Evolutionary conservation across 2,329 filamentous ascomycete genomes (phyloP).

Genomic region (Penicillium fuscoglaucum): DNA sequence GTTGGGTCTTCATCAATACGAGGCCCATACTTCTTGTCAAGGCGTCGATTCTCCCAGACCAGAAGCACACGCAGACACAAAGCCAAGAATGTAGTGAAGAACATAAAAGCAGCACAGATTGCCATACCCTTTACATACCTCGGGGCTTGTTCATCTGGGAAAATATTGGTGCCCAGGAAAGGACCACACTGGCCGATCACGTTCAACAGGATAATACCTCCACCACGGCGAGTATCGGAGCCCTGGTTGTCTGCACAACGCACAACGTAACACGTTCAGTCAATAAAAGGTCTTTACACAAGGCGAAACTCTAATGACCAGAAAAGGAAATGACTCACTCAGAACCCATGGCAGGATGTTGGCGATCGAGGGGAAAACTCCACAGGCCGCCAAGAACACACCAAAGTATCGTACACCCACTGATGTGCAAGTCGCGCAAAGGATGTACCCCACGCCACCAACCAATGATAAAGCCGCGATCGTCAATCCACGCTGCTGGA

Average conservation of each 20-base stretch:
- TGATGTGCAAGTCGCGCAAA: constrained; percentile 59
- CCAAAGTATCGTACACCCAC: constrained; percentile 54
- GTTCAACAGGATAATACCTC: constrained; percentile 66
- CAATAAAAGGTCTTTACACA: neutral
- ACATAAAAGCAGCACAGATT: constrained; percentile 63
- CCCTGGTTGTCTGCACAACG: constrained; percentile 63
- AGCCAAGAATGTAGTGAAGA: constrained; percentile 59
- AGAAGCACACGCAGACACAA: constrained; percentile 56
- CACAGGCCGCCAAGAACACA: constrained; percentile 57
- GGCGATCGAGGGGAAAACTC: constrained; percentile 67
- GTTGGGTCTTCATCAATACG: constrained; percentile 18
- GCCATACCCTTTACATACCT: constrained; percentile 57
- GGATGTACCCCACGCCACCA: constrained; percentile 63
- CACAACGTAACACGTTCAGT: neutral
- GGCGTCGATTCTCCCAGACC: constrained; percentile 59
- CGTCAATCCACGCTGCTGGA: constrained; percentile 63
- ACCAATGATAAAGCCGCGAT: constrained; percentile 58
- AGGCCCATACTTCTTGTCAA: constrained; percentile 53
- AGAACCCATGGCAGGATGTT: constrained; percentile 71
- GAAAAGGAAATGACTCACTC: constrained; percentile 35
- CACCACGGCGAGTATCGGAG: constrained; percentile 65
- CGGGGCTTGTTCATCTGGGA: constrained; percentile 53
- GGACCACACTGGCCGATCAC: constrained; percentile 66
- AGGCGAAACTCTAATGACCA: neutral
- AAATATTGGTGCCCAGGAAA: constrained; percentile 63